Base-by-base conservation (phyloP, 139 green algal genomes). In the Chlamydomonas schloesseri region DNA sequence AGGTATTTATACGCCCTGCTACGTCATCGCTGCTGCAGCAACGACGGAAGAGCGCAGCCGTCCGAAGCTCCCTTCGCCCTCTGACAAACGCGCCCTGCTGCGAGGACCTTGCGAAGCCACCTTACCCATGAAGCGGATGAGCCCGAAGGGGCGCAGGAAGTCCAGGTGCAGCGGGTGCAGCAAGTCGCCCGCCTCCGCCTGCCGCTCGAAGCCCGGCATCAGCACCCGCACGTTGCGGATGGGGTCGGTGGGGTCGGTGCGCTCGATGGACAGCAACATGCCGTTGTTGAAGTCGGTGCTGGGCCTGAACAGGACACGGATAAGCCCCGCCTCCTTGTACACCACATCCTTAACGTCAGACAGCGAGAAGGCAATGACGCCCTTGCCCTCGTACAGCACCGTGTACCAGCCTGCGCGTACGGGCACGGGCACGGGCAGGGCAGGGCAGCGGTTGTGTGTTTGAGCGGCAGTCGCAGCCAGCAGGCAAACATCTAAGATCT, bases 281-380 rank as follows among this genome's bases (percentile, higher is more conserved):
- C 87, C 88, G 28, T 91, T 91, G 88, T 91, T 91, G 58, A 82
- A 71, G 34, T 78, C 50, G 28, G 82, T 89, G 37, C 75, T 84
- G 9, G 82, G 76, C 57, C 60, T 47, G 42, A 89, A 84, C 3
- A 29, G 23, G 37, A 91, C 75, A 46, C 84, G n/a, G 18, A 87
- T 29, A 47, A 65, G 60, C 6, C 88, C 88, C 8, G 88, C 82
- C 26, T 81, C 82, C 62, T 87, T 31, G 24, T 81, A 70, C 14
- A n/a, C 20, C 24, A 89, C 53, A 2, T 73, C 71, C 65, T 79
- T 73, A 8, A 91, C 81, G 31, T 91, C 88, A 6, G 24, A 46
- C 36, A 71, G 74, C 28, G 37, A 47, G 65, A 84, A 85, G 11
- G 83, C 81, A 17, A 91, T 64, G 28, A 62, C 4, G 33, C 88